phyloP scores from a whole-genome alignment of 73 alveolate species.

The Stentor roeselii region DNA sequence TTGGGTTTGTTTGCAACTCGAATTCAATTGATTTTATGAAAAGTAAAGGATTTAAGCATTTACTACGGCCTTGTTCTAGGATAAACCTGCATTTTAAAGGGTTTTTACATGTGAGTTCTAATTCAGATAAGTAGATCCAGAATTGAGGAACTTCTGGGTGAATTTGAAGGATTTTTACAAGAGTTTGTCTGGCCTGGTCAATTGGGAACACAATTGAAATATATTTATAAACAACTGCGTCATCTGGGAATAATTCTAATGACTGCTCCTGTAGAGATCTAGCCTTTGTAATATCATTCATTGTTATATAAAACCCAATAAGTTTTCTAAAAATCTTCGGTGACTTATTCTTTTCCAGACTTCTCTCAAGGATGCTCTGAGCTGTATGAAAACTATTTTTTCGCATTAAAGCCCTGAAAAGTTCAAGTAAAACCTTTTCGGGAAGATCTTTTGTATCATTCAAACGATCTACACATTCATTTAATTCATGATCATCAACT shows the following conservation, averaged over 20 bases:
- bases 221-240: no score
- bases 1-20: conserved; percentile 56
- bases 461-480: no score
- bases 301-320: neutral
- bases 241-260: neutral
- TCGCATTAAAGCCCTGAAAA: no score
- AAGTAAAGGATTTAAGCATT: conserved; percentile 41
- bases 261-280: neutral
- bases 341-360: neutral
- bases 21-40: conserved; percentile 66
- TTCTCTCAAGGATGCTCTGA: neutral
- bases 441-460: no score
- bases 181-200: neutral
- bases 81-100: neutral
- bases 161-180: conserved; percentile 24
- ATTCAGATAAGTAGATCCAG: conserved; percentile 42
- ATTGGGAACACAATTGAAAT: neutral
- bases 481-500: no score
- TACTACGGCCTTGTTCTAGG: conserved; percentile 11
- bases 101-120: neutral
- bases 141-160: conserved; percentile 54
- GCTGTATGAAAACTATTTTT: no score
- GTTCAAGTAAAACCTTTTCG: no score
- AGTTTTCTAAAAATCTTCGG: neutral
- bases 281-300: neutral